Evolutionary conservation across 164 flowering plant genomes (phyloP).

Genomic region (Sextonia rubra): DNA sequence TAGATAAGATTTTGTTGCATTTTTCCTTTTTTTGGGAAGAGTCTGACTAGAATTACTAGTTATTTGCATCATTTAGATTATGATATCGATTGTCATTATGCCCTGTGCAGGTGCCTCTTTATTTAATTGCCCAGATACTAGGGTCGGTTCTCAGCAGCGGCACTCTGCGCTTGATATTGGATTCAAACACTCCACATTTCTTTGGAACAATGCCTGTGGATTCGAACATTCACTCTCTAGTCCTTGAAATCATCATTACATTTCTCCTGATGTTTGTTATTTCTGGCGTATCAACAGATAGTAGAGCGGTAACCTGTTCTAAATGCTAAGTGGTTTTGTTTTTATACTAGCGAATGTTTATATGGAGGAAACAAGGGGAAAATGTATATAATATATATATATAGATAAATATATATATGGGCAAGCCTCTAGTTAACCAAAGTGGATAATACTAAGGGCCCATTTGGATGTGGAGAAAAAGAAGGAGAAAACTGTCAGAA

Average conservation of each 20-base stretch:
- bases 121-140: constrained; percentile 33
- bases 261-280: constrained; percentile 62
- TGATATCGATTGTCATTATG: background rate
- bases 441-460: no score
- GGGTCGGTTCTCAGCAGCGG: constrained; percentile 49
- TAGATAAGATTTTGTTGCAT: no score
- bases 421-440: no score
- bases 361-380: no score
- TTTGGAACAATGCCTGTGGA: constrained; percentile 44
- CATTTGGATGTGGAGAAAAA: no score
- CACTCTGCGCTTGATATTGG: constrained; percentile 31
- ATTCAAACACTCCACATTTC: constrained; percentile 32
- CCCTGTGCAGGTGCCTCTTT: constrained; percentile 32
- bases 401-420: no score
- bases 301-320: constrained; percentile 34
- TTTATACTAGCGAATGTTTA: no score
- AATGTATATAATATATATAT: no score
- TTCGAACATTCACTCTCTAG: constrained; percentile 37
- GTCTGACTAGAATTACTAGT: background rate
- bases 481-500: no score
- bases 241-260: constrained; percentile 48
- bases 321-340: no score
- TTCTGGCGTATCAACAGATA: constrained; percentile 55
- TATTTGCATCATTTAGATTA: background rate
- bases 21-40: no score